A percentile compares a stretch with the other conserved stretches of the same genome.
Evolutionary conservation across 1,284 basidiomycete species (phyloP).

Genomic region (Bondarzewia mesenterica): DNA sequence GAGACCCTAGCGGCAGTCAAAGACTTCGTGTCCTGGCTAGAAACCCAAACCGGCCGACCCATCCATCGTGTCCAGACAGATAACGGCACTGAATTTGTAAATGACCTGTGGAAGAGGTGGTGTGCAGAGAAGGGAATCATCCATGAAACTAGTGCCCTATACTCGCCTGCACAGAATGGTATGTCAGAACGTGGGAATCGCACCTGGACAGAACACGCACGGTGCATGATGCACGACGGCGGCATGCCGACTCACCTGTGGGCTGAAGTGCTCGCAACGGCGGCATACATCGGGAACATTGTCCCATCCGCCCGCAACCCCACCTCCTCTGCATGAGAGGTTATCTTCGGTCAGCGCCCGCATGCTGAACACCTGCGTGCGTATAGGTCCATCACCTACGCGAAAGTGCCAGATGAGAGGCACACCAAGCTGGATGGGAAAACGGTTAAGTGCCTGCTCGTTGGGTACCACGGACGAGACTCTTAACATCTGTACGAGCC

Average conservation of each 20-base stretch:
- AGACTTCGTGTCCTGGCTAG: too few relatives aligned
- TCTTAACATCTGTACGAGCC: slow-evolving; percentile 17
- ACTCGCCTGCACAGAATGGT: slow-evolving; percentile 18
- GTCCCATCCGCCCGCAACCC: slow-evolving; percentile 10
- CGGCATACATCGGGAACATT: slow-evolving; percentile 15
- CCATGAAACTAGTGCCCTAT: slow-evolving; percentile 14
- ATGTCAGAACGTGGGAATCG: slow-evolving; percentile 4
- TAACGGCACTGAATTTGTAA: neutral
- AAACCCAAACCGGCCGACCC: too few relatives aligned
- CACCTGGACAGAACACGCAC: neutral
- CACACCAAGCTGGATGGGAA: slow-evolving; percentile 14
- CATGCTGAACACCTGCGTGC: slow-evolving; percentile 16
- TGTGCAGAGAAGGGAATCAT: slow-evolving; percentile 15
- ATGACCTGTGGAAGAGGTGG: slow-evolving; percentile 7
- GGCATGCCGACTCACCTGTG: slow-evolving; percentile 12
- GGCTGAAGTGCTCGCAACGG: too few relatives aligned
- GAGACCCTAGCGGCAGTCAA: too few relatives aligned
- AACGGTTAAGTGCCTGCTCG: slow-evolving; percentile 14
- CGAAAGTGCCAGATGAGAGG: slow-evolving; percentile 9
- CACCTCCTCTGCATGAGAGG: slow-evolving; percentile 16
- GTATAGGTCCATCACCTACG: slow-evolving; percentile 19
- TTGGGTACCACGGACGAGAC: slow-evolving; percentile 14
- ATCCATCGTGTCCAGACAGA: neutral
- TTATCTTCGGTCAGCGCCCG: slow-evolving; percentile 15
- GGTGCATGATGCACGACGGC: slow-evolving; percentile 14